Percentiles rank a stretch among this genome's conserved stretches.
These are phyloP conservation scores for Closterium sp. DNA, from an alignment of 139 green algal species.

Conservation along the genomic window DNA sequence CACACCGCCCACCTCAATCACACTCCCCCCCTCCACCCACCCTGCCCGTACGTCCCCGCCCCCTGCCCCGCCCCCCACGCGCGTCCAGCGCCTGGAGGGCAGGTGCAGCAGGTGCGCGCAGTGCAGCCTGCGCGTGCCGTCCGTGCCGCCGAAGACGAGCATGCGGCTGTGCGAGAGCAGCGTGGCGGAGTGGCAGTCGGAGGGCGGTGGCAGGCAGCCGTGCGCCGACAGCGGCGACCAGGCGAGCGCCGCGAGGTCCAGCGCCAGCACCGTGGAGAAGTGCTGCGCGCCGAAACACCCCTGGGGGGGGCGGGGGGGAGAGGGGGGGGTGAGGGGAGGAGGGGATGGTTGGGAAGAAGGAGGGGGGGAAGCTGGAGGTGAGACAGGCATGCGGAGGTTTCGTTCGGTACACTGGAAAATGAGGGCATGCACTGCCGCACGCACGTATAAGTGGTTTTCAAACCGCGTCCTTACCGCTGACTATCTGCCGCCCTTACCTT, in stretches of 20 bases:
- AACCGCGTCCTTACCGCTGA: too few relatives aligned
- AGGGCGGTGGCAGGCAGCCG: neutral
- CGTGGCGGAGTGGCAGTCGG: neutral
- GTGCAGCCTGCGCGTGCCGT: neutral
- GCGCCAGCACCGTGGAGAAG: neutral
- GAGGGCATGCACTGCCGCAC: too few relatives aligned
- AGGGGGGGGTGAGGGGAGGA: too few relatives aligned
- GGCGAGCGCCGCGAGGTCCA: neutral
- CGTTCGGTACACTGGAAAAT: too few relatives aligned
- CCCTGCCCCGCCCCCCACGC: neutral
- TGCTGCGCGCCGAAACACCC: neutral
- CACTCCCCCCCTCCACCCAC: neutral
- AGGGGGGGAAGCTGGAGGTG: neutral
- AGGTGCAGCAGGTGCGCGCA: neutral
- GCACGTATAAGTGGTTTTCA: too few relatives aligned
- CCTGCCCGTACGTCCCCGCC: neutral
- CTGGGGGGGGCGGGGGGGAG: neutral
- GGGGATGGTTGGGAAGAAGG: neutral
- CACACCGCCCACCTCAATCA: neutral
- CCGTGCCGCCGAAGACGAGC: slow-evolving; percentile 1
- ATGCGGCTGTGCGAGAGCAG: neutral
- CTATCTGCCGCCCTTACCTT: too few relatives aligned
- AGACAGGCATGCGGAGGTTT: neutral
- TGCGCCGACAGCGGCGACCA: neutral
- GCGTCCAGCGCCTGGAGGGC: neutral